Conservation (phyloP, 768 basidiomycete species). For the Mycena metata region DNA sequence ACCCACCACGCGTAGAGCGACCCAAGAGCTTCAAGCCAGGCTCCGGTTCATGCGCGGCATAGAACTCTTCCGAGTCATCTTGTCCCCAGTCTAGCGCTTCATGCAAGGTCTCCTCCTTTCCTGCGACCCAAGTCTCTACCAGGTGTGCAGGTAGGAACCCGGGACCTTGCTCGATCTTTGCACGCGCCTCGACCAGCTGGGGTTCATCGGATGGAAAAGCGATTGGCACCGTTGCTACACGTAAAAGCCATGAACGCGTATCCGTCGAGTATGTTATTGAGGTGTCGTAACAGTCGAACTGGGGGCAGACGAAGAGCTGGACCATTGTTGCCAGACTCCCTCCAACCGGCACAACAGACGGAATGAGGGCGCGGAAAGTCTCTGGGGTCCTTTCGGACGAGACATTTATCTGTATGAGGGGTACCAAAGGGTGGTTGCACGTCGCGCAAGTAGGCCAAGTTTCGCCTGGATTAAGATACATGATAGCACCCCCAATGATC, state of each 20-base stretch:
- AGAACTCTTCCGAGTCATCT: slow-evolving; percentile 32
- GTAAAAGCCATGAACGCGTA: slow-evolving; percentile 34
- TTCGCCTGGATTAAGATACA: too few species aligned
- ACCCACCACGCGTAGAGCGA: slow-evolving; percentile 26
- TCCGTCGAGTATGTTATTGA: slow-evolving; percentile 25
- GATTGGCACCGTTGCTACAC: slow-evolving; percentile 28
- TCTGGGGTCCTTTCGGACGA: slow-evolving; percentile 26
- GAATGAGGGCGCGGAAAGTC: slow-evolving; percentile 13
- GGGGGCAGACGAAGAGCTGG: slow-evolving; percentile 35
- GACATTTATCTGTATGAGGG: slow-evolving; percentile 31
- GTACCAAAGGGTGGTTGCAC: slow-evolving; percentile 28
- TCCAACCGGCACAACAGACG: not conserved
- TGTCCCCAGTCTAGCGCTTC: slow-evolving; percentile 19
- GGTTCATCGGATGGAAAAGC: too few species aligned
- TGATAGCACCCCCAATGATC: too few species aligned
- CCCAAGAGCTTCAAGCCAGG: slow-evolving; percentile 34
- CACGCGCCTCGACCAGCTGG: not conserved
- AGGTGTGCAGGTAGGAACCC: slow-evolving; percentile 28
- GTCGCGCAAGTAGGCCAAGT: slow-evolving; percentile 30
- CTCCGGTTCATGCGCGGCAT: slow-evolving; percentile 24
- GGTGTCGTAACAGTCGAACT: slow-evolving; percentile 21
- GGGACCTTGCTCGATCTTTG: slow-evolving; percentile 13
- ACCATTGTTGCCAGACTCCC: slow-evolving; percentile 24
- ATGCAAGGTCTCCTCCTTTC: slow-evolving; percentile 33
- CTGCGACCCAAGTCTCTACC: slow-evolving; percentile 25